Conservation (phyloP, 345 rosid species). For the Euphorbia lathyris region DNA sequence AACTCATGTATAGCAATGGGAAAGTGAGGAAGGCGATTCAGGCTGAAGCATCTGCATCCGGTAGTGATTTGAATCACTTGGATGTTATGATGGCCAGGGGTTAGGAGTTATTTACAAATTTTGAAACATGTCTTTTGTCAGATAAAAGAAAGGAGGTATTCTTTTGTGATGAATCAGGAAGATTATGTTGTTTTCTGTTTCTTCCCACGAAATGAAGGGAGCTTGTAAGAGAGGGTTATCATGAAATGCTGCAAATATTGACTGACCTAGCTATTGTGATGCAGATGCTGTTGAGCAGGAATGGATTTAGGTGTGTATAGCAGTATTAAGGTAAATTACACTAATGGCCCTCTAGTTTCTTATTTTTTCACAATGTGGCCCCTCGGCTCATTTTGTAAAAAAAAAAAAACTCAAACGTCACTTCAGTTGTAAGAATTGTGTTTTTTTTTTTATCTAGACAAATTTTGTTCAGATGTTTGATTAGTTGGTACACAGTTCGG, state of each 20-base stretch:
- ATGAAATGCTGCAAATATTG: not conserved
- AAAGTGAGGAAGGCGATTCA: constrained; percentile 31
- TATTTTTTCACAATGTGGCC: too few species aligned
- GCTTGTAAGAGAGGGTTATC: not conserved
- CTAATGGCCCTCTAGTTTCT: too few species aligned
- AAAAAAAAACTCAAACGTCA: too few species aligned
- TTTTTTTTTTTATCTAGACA: too few species aligned
- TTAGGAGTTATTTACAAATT: constrained; percentile 27
- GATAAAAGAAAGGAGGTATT: constrained; percentile 4
- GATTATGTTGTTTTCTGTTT: not conserved
- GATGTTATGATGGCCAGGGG: constrained; percentile 83
- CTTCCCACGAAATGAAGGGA: constrained; percentile 7
- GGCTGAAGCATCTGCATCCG: constrained; percentile 39
- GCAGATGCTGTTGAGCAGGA: not conserved
- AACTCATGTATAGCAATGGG: constrained; percentile 28
- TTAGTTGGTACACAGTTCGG: too few species aligned
- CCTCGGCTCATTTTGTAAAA: too few species aligned
- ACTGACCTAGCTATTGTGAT: not conserved
- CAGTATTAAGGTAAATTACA: too few species aligned
- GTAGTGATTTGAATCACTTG: constrained; percentile 39
- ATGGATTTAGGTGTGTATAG: constrained; percentile 6
- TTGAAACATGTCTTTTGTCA: constrained; percentile 1
- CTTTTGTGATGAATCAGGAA: not conserved
- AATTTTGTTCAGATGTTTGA: too few species aligned
- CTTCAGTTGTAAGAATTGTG: too few species aligned